Evolutionary conservation across 768 basidiomycete species (phyloP), one percentile per base, ranked within the genome.

Genomic region (Sporobolomyces roseus): DNA sequence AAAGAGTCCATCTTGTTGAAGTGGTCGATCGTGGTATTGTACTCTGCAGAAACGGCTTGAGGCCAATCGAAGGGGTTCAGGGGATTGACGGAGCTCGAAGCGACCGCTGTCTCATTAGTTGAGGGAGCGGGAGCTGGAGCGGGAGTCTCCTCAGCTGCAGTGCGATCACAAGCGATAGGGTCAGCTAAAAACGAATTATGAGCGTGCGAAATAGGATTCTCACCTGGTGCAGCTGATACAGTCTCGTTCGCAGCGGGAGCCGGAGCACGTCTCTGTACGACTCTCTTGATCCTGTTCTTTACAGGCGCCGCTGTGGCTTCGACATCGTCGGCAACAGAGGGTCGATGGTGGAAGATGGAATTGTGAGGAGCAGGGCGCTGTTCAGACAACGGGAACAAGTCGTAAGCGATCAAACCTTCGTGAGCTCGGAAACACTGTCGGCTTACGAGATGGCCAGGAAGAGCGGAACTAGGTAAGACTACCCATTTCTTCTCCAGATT

Each of bases 401-500:
- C 17, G 38, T 41, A 9, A 41, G 38, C 9, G 38, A 41, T 9
- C 9, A 33, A 41, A 4, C n/a, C 25, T 46, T 6, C 21, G 45
- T 29, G 23, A 38, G n/a, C n/a, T n/a, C n/a, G n/a, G n/a, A n/a
- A n/a, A n/a, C n/a, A n/a, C n/a, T n/a, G n/a, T n/a, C n/a, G n/a
- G n/a, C 61, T 41, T 23, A 62, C 49, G 41, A 53, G 61, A 4
- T 62, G 6, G 23, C 50, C 19, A 25, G 48, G 61, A 1, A 62
- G 27, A 21, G 23, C 30, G 3, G 58, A 60, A 48, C 30, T 60
- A 19, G 58, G 58, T 2, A 60, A 17, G 32, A 60, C 58, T 43
- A 60, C 58, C 58, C 58, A 60, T 49, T 60, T 60, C 61, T 53
- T 62, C 16, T 43, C 35, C 35, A 27, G 54, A 38, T 19, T 16